These are phyloP conservation scores for Annona cherimola DNA, from an alignment of 164 flowering plant genomes.

Conservation along the genomic window DNA sequence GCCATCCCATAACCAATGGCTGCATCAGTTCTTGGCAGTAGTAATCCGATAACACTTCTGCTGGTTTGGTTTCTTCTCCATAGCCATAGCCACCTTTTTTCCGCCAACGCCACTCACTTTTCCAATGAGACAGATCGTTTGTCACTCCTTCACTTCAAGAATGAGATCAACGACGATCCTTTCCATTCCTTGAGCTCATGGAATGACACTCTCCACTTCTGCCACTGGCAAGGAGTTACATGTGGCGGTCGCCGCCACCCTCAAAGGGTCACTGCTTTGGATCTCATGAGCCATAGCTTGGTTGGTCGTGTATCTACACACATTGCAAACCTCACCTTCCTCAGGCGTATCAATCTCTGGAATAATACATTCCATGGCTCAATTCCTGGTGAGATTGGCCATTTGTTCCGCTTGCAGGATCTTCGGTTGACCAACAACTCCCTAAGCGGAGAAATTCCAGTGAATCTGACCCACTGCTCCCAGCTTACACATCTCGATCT, in stretches of 20 bases:
- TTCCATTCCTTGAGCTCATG: conserved; percentile 1
- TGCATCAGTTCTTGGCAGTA: too few species aligned
- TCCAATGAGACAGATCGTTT: conserved; percentile 9
- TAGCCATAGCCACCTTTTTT: too few species aligned
- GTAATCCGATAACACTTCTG: too few species aligned
- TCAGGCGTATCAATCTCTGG: neutral
- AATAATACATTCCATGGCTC: conserved; percentile 6
- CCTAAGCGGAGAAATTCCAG: conserved; percentile 10
- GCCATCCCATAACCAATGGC: too few species aligned
- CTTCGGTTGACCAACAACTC: conserved; percentile 1
- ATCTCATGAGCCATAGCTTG: neutral
- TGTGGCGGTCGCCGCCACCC: conserved; percentile 9
- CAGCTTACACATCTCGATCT: neutral
- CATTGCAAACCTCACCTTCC: conserved; percentile 16
- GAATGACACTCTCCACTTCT: conserved; percentile 14
- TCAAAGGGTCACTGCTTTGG: conserved; percentile 1
- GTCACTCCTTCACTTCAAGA: conserved; percentile 1
- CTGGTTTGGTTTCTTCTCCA: too few species aligned
- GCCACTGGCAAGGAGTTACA: conserved; percentile 12
- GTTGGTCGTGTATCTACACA: conserved; percentile 1
- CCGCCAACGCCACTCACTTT: neutral
- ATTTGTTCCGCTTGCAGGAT: conserved; percentile 2
- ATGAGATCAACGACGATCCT: neutral
- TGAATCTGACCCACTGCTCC: conserved; percentile 7
- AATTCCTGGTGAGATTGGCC: conserved; percentile 13